phyloP scores from a whole-genome alignment of 352 stramenopile species.

The Thalassiosira hispida region DNA sequence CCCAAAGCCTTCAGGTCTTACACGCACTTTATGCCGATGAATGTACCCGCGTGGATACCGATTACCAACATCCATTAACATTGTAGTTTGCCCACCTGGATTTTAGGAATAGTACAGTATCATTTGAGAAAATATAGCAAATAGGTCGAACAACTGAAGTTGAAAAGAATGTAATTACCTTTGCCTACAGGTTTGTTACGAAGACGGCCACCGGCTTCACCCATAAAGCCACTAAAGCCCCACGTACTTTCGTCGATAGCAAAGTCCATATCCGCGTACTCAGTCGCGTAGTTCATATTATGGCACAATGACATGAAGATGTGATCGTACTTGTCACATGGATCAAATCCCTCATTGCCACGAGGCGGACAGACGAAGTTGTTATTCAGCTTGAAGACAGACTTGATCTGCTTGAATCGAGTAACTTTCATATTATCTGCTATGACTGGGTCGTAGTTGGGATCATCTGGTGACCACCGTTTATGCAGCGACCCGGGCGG shows the following conservation, averaged over 20 bases:
- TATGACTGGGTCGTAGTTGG: slow-evolving; percentile 2
- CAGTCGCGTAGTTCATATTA: slow-evolving; percentile 25
- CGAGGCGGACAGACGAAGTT: neutral
- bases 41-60: slow-evolving; percentile 13
- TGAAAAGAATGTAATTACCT: neutral
- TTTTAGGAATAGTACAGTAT: neutral
- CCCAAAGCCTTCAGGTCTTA: neutral
- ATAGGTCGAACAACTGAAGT: neutral
- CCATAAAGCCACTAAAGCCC: slow-evolving; percentile 4
- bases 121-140: neutral
- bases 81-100: slow-evolving; percentile 17
- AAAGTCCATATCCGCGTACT: neutral
- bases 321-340: slow-evolving; percentile 24
- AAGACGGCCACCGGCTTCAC: neutral
- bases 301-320: slow-evolving; percentile 3
- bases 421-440: neutral
- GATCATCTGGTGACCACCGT: neutral
- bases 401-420: slow-evolving; percentile 19
- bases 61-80: slow-evolving; percentile 13
- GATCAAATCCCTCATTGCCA: slow-evolving; percentile 11
- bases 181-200: slow-evolving; percentile 12
- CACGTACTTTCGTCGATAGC: slow-evolving; percentile 19
- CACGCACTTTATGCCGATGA: neutral
- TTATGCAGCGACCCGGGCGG: neutral
- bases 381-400: slow-evolving; percentile 16